Percentiles rank a stretch among this genome's conserved stretches.
phyloP scores from a whole-genome alignment of 1,139 yeast genomes.

The Casaregolazyma suthepensis region DNA sequence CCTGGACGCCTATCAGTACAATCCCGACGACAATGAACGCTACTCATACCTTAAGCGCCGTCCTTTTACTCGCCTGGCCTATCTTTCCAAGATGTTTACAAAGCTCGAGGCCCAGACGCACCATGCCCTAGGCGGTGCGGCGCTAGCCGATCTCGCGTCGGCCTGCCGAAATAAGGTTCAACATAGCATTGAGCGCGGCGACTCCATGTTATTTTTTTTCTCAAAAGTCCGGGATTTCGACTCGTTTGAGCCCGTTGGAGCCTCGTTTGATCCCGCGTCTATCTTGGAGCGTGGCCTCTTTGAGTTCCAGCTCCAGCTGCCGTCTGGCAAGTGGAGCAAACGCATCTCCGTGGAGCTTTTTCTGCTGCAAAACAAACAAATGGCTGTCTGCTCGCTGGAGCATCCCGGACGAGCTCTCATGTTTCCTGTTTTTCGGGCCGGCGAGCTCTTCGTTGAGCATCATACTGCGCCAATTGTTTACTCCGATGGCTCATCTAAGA shows the following conservation, averaged over 20 bases:
- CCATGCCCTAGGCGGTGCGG: slow-evolving; percentile 12
- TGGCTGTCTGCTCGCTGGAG: slow-evolving; percentile 34
- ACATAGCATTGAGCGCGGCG: slow-evolving; percentile 21
- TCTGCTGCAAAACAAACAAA: slow-evolving; percentile 15
- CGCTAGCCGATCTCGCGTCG: slow-evolving; percentile 20
- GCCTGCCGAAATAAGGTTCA: slow-evolving; percentile 19
- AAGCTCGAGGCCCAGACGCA: slow-evolving; percentile 10
- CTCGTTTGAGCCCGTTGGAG: slow-evolving; percentile 25
- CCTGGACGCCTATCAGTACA: slow-evolving; percentile 29
- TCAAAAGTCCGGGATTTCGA: slow-evolving; percentile 29
- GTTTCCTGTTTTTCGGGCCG: slow-evolving; percentile 32
- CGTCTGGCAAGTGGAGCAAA: slow-evolving; percentile 11
- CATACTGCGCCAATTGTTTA: neutral
- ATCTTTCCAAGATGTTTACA: slow-evolving; percentile 25
- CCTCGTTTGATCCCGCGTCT: slow-evolving; percentile 27
- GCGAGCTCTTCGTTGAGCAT: slow-evolving; percentile 23
- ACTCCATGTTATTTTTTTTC: slow-evolving; percentile 26
- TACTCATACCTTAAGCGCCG: slow-evolving; percentile 35
- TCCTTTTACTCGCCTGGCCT: slow-evolving; percentile 38
- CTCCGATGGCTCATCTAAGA: neutral
- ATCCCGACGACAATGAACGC: slow-evolving; percentile 32
- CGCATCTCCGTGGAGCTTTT: slow-evolving; percentile 27
- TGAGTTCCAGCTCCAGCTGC: slow-evolving; percentile 30
- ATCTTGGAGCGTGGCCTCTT: slow-evolving; percentile 32
- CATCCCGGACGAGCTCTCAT: slow-evolving; percentile 33